A percentile compares a stretch with the other conserved stretches of the same genome.
Evolutionary conservation across 208 protist species (phyloP).

Genomic region (Endotrypanum monterogeii): DNA sequence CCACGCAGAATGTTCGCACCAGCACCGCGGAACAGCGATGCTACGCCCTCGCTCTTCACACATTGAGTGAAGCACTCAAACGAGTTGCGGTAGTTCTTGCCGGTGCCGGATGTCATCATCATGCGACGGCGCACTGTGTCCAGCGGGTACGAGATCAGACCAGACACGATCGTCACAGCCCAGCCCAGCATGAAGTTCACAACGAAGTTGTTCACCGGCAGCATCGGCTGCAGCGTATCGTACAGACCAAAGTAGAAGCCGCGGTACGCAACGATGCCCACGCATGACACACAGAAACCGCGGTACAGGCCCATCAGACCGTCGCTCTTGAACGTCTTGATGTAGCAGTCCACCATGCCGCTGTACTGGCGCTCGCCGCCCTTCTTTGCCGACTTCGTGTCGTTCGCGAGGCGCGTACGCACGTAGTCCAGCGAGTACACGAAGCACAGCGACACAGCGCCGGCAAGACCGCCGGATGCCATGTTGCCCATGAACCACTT

Average conservation of each 20-base stretch:
- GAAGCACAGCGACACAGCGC: conserved; percentile 94
- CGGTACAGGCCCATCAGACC: conserved; percentile 93
- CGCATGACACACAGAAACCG: conserved; percentile 95
- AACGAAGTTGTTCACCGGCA: conserved; percentile 72
- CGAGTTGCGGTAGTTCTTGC: conserved; percentile 75
- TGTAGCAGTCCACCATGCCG: conserved; percentile 94
- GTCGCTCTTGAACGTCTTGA: conserved; percentile 89
- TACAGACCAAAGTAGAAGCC: conserved; percentile 97
- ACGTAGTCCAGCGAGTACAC: conserved; percentile 98
- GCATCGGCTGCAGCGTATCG: conserved; percentile 82
- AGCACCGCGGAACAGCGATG: conserved; percentile 65
- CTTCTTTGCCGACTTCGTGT: conserved; percentile 88
- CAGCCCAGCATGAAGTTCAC: conserved; percentile 78
- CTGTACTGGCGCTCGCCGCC: conserved; percentile 94
- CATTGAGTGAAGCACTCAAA: conserved; percentile 66
- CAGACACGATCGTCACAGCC: conserved; percentile 70
- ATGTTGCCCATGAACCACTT: conserved; percentile 95
- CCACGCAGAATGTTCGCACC: conserved; percentile 81
- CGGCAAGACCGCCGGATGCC: conserved; percentile 96
- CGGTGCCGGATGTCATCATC: conserved; percentile 92
- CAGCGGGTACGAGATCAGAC: conserved; percentile 94
- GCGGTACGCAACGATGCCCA: conserved; percentile 97
- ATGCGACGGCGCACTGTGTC: conserved; percentile 98
- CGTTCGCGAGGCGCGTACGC: conserved; percentile 95
- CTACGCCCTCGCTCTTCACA: conserved; percentile 61